These are phyloP conservation scores for Lactifluus rugatus DNA, from an alignment of 768 basidiomycete species.

Conservation along the genomic window DNA sequence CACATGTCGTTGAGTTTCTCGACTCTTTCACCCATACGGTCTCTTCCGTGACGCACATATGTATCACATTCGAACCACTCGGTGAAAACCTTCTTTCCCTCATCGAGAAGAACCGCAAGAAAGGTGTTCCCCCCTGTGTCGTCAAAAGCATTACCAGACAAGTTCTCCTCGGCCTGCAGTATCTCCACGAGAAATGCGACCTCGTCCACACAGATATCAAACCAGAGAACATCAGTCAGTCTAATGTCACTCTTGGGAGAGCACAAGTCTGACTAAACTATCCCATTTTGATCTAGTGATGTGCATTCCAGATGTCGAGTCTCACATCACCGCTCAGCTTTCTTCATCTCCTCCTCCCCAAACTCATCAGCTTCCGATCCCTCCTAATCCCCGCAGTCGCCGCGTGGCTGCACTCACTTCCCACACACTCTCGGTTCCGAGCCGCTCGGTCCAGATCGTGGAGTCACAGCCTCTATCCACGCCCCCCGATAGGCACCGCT, in stretches of 20 bases:
- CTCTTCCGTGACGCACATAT: constrained; percentile 48
- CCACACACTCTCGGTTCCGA: constrained; percentile 35
- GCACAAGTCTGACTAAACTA: not conserved
- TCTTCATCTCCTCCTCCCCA: constrained; percentile 60
- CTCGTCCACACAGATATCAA: constrained; percentile 92
- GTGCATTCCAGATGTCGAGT: constrained; percentile 71
- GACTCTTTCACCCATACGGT: constrained; percentile 72
- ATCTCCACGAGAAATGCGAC: constrained; percentile 87
- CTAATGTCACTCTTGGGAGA: not conserved
- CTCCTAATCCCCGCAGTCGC: constrained; percentile 52
- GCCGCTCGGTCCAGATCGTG: constrained; percentile 71
- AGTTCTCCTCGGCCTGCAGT: constrained; percentile 79
- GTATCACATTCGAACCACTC: constrained; percentile 84
- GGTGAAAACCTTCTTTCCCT: constrained; percentile 70
- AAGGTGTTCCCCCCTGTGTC: constrained; percentile 70
- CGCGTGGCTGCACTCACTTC: constrained; percentile 53
- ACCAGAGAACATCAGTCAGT: constrained; percentile 90
- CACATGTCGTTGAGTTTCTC: constrained; percentile 79
- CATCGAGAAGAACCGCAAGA: constrained; percentile 70
- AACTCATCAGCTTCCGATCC: constrained; percentile 74
- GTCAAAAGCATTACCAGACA: constrained; percentile 85
- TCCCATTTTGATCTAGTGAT: constrained; percentile 42
- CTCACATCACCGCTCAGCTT: constrained; percentile 61
- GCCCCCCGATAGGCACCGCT: constrained; percentile 23
- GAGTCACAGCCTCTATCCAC: constrained; percentile 72